Conservation (phyloP, 1,284 basidiomycete genomes). For the Puccinia triticina region DNA sequence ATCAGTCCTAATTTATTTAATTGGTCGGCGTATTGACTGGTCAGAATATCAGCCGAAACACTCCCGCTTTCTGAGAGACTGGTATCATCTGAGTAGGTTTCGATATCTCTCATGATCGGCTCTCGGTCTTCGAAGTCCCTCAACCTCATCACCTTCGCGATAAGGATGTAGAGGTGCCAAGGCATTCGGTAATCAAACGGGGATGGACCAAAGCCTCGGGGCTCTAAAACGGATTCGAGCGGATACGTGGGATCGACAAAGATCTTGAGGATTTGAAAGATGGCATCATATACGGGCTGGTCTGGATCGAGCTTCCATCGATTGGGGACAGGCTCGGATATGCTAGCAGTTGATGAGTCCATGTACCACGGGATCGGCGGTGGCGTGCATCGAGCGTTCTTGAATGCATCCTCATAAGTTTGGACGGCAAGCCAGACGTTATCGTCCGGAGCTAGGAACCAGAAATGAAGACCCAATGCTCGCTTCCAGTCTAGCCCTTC, state of each 20-base stretch:
- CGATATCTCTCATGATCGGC: conserved; percentile 62
- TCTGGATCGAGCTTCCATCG: conserved; percentile 50
- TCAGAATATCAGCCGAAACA: conserved; percentile 78
- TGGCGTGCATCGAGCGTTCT: conserved; percentile 53
- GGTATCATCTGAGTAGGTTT: conserved; percentile 52
- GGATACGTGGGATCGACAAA: conserved; percentile 66
- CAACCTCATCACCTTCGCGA: conserved; percentile 77
- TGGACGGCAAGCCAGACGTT: conserved; percentile 52
- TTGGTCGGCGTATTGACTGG: conserved; percentile 82
- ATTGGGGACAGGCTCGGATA: conserved; percentile 1
- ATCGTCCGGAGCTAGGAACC: conserved; percentile 68
- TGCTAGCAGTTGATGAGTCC: conserved; percentile 60
- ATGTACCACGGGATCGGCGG: conserved; percentile 67
- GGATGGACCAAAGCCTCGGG: conserved; percentile 75
- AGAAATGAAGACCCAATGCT: conserved; percentile 84
- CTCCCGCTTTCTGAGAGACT: conserved; percentile 69
- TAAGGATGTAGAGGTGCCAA: conserved; percentile 90
- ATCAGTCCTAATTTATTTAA: conserved; percentile 79
- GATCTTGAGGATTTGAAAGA: conserved; percentile 82
- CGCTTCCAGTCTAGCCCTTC: conserved; percentile 91
- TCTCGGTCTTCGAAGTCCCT: conserved; percentile 82
- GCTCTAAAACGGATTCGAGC: conserved; percentile 65
- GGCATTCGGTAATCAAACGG: conserved; percentile 79
- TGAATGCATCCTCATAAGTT: conserved; percentile 67
- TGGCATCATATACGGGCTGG: conserved; percentile 67